Conservation (phyloP, 495 filamentous ascomycete species). For the Ascobolus immersus region DNA sequence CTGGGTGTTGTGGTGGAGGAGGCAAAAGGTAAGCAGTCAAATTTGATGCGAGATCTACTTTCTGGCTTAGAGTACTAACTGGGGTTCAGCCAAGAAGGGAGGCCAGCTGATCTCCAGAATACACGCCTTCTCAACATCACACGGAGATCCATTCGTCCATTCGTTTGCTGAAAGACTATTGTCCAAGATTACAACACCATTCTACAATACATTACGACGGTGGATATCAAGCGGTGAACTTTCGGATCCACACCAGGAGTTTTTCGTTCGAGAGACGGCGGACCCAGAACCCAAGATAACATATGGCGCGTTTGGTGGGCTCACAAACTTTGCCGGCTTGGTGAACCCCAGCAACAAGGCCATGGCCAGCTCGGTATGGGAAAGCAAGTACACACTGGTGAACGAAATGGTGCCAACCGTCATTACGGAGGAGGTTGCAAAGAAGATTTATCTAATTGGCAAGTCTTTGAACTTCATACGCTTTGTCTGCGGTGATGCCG, state of each 20-base stretch:
- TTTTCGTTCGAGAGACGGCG: conserved; percentile 66
- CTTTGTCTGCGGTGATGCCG: conserved; percentile 73
- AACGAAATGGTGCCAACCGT: conserved; percentile 75
- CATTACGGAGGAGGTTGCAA: conserved; percentile 70
- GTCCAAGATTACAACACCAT: conserved; percentile 74
- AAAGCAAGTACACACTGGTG: conserved; percentile 81
- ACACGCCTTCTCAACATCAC: conserved; percentile 73
- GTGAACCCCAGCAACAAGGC: conserved; percentile 36
- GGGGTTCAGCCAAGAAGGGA: conserved; percentile 40
- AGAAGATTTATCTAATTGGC: conserved; percentile 88
- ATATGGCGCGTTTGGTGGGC: conserved; percentile 11
- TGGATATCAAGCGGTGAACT: conserved; percentile 99
- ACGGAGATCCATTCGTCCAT: conserved; percentile 85
- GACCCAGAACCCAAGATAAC: conserved; percentile 31
- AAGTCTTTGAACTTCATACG: conserved; percentile 97
- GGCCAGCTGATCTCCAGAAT: conserved; percentile 87
- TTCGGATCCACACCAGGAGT: conserved; percentile 82
- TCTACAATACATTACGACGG: conserved; percentile 82
- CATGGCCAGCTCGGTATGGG: conserved; percentile 77
- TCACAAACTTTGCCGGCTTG: no score
- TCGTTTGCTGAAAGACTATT: conserved; percentile 84
- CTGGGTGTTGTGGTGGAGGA: conserved; percentile 89
- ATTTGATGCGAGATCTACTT: no score
- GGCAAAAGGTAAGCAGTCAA: conserved; percentile 33
- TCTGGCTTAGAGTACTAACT: conserved; percentile 13